Percentiles rank a stretch among this genome's conserved stretches.
Evolutionary conservation across 805 yeast species (phyloP).

Genomic region (Yarrowia sp.): DNA sequence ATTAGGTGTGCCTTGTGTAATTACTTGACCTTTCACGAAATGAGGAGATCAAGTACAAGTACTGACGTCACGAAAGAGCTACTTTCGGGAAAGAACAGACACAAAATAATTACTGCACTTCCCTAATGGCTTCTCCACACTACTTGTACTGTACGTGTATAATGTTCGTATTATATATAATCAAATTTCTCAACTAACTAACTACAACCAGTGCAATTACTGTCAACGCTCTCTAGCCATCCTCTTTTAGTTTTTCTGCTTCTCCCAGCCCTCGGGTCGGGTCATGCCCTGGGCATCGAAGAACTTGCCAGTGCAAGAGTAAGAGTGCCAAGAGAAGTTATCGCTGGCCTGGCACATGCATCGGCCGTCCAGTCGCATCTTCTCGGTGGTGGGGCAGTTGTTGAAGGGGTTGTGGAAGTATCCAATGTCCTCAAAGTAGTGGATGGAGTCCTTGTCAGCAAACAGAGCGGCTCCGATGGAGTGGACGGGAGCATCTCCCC

Average conservation of each 20-base stretch:
- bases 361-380: slow-evolving; percentile 49
- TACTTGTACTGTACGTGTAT: too few relatives aligned
- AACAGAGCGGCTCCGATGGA: slow-evolving; percentile 74
- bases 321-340: slow-evolving; percentile 51
- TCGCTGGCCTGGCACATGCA: slow-evolving; percentile 61
- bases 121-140: too few relatives aligned
- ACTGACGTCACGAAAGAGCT: too few relatives aligned
- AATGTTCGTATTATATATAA: neutral
- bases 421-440: slow-evolving; percentile 77
- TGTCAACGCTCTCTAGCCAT: neutral
- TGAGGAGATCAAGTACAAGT: too few relatives aligned
- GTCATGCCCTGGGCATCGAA: slow-evolving; percentile 46
- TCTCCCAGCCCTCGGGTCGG: slow-evolving; percentile 37
- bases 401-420: slow-evolving; percentile 69
- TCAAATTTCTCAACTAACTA: slow-evolving; percentile 16
- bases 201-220: slow-evolving; percentile 32
- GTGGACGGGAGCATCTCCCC: slow-evolving; percentile 97
- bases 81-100: too few relatives aligned
- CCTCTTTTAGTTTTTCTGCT: slow-evolving; percentile 24
- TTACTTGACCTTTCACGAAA: too few relatives aligned
- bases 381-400: slow-evolving; percentile 72
- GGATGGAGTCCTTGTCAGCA: slow-evolving; percentile 62
- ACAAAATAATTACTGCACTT: too few relatives aligned
- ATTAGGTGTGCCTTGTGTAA: too few relatives aligned
- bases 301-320: slow-evolving; percentile 50